phyloP scores from a whole-genome alignment of 1,139 yeast species.

The Candida sanyaensis region DNA sequence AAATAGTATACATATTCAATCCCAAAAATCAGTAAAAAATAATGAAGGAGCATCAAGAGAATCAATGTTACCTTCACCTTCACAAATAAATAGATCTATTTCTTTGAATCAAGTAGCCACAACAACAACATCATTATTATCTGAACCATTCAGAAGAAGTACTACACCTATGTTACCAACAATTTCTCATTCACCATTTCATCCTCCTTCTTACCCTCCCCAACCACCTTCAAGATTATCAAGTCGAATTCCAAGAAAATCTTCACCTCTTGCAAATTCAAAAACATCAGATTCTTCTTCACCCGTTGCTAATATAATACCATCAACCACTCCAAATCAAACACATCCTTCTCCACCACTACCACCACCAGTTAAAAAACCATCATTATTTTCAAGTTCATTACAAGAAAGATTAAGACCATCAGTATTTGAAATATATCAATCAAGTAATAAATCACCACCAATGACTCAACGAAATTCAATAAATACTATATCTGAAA shows the following conservation, averaged over 20 bases:
- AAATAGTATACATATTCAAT: neutral
- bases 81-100: conserved; percentile 10
- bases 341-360: conserved; percentile 11
- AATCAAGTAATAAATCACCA: conserved; percentile 7
- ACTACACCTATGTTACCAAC: conserved; percentile 8
- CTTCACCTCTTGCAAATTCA: conserved; percentile 1
- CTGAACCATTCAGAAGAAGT: conserved; percentile 4
- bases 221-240: neutral
- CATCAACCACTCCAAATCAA: conserved; percentile 6
- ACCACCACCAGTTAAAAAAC: conserved; percentile 16
- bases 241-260: neutral
- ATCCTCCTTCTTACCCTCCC: neutral
- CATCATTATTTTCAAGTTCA: conserved; percentile 21
- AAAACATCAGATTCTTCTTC: neutral
- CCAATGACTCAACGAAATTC: neutral
- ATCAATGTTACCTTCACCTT: conserved; percentile 8
- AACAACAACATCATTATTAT: conserved; percentile 5
- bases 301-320: conserved; percentile 4
- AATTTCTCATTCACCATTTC: conserved; percentile 5
- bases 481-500: neutral
- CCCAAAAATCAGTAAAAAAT: neutral
- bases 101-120: conserved; percentile 8
- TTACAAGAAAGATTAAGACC: conserved; percentile 41
- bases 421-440: conserved; percentile 43
- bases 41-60: too few relatives aligned